Evolutionary conservation across 129 eudicot species (phyloP).

Genomic region (Logfia minima): DNA sequence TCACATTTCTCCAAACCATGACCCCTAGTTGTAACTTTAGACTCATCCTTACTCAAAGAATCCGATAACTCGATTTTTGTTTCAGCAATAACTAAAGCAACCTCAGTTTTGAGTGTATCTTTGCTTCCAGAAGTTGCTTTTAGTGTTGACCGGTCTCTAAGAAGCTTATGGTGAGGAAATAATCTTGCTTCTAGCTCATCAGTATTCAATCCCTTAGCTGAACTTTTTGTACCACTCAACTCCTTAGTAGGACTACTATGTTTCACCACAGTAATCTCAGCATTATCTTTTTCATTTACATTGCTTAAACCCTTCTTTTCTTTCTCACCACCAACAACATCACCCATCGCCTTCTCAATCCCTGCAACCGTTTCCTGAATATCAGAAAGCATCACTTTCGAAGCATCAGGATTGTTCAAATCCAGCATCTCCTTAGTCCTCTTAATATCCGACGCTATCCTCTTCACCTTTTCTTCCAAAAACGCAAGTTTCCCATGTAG

Average conservation of each 20-base stretch:
- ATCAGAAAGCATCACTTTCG: slow-evolving; percentile 73
- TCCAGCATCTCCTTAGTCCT: slow-evolving; percentile 91
- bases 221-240: slow-evolving; percentile 29
- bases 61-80: slow-evolving; percentile 50
- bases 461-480: slow-evolving; percentile 88
- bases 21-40: slow-evolving; percentile 30
- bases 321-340: slow-evolving; percentile 48
- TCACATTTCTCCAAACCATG: slow-evolving; percentile 30
- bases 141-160: slow-evolving; percentile 54
- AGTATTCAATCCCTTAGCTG: slow-evolving; percentile 54
- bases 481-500: slow-evolving; percentile 91
- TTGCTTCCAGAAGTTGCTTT: slow-evolving; percentile 39
- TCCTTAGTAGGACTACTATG: slow-evolving; percentile 22
- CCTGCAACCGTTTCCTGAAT: slow-evolving; percentile 93
- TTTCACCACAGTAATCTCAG: slow-evolving; percentile 4
- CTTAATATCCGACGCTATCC: slow-evolving; percentile 87
- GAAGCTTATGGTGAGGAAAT: slow-evolving; percentile 83
- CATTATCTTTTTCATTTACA: slow-evolving; percentile 15
- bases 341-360: slow-evolving; percentile 85
- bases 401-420: slow-evolving; percentile 79
- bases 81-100: slow-evolving; percentile 19
- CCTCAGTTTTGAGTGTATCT: slow-evolving; percentile 5
- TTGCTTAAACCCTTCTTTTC: slow-evolving; percentile 26
- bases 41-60: slow-evolving; percentile 44
- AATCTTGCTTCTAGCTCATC: slow-evolving; percentile 83